Evolutionary conservation across 1,139 yeast species (phyloP), one percentile per base, ranked within the genome.

Genomic region (Geotrichum aggregatum): DNA sequence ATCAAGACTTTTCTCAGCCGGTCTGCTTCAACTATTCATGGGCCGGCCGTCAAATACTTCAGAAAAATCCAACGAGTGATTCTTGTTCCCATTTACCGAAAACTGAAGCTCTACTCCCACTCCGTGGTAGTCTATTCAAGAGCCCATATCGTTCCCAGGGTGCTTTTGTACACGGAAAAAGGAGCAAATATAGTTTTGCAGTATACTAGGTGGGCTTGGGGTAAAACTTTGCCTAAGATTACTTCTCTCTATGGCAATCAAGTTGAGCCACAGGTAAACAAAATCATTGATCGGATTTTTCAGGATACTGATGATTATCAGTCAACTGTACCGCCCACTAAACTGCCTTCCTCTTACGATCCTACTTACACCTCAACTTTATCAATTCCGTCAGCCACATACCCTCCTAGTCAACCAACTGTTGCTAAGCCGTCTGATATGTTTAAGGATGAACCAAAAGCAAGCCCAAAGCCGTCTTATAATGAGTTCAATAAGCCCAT

Each of bases 181-280:
- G 44, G 24, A 11, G 14, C 16, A 11, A 28, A 24, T 2, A 13
- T 40, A 2, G 18, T 45, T 11, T 28, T 42, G 14, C 34, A 38
- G n/a, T 55, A 56, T 26, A 16, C 45, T 13, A 18, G 28, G 7
- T 52, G 52, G 26, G 54, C 44, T 5, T 61, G 63, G 63, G 30
- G 59, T 22, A 44, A 50, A 19, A 55, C 63, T 3, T 49, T 58
- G 3, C 66, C 66, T 14, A 54, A 54, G 40, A 47, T 62, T 16
- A 40, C 50, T 13, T 52, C 56, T 21, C 45, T 63, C 3, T 64
- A 64, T 49, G 55, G 54, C 11, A 58, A 58, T 30, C 55, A 56
- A 11, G 58, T 65, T 22, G 66, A 64, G 54, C 67, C 68, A 11
- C 68, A 65, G 45, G 53, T 65, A 3, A 50, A 54, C 47, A 63